Evolutionary conservation across 257 asterid genomes (phyloP).

Genomic region (Solanum corneliomulleri): DNA sequence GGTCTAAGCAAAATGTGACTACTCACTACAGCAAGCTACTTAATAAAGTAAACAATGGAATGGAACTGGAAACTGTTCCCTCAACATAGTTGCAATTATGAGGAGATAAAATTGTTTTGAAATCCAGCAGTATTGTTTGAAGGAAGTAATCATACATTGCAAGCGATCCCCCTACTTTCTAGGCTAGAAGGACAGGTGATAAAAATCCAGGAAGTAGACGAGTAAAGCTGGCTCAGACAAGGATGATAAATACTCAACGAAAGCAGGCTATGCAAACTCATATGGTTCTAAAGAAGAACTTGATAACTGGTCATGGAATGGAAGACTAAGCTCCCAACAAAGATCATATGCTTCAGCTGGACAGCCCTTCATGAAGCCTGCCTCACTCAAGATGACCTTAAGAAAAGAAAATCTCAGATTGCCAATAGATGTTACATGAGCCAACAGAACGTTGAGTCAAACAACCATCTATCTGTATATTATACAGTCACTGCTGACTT

Average conservation of each 20-base stretch:
- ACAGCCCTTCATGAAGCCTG: background rate
- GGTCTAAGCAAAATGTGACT: background rate
- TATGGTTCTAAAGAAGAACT: background rate
- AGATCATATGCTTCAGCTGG: background rate
- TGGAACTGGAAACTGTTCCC: background rate
- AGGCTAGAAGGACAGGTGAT: background rate
- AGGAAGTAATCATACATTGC: background rate
- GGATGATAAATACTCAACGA: background rate
- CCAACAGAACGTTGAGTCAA: background rate
- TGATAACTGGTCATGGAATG: background rate
- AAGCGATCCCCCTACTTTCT: background rate
- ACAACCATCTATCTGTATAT: background rate
- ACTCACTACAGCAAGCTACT: background rate
- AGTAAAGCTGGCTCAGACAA: background rate
- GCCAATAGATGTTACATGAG: background rate
- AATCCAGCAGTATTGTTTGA: background rate
- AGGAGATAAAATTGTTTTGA: background rate
- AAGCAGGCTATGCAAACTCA: background rate
- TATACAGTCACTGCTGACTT: background rate
- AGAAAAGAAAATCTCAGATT: background rate
- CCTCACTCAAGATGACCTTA: background rate
- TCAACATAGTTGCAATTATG: background rate
- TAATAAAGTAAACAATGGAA: background rate
- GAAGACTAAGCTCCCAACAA: background rate
- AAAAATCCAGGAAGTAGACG: background rate